phyloP scores from a whole-genome alignment of 1,284 basidiomycete species.

The Heterobasidion occidentale region DNA sequence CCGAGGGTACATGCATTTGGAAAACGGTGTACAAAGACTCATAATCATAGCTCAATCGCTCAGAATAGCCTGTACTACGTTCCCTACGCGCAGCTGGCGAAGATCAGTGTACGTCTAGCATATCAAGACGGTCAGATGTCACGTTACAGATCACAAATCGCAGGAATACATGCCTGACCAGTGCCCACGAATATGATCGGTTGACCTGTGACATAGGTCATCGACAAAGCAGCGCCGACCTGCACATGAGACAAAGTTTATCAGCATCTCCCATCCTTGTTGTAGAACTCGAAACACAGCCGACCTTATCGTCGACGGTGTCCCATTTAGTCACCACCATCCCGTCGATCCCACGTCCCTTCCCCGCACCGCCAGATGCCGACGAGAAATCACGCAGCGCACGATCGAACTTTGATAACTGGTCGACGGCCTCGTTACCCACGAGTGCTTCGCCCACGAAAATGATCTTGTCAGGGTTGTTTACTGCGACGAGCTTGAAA shows the following conservation, averaged over 20 bases:
- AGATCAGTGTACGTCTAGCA: constrained; percentile 88
- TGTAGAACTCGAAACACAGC: constrained; percentile 9
- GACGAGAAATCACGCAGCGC: constrained; percentile 85
- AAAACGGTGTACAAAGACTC: too few species aligned
- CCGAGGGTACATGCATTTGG: too few species aligned
- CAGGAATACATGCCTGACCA: constrained; percentile 63
- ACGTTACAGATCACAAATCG: neutral
- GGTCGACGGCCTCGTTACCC: constrained; percentile 95
- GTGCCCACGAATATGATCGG: constrained; percentile 96
- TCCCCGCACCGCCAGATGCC: constrained; percentile 48
- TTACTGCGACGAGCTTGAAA: constrained; percentile 75
- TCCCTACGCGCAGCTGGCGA: constrained; percentile 81
- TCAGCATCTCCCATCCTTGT: neutral
- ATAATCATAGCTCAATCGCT: constrained; percentile 40
- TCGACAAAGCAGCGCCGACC: constrained; percentile 93
- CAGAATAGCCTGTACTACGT: constrained; percentile 88
- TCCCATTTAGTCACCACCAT: constrained; percentile 98
- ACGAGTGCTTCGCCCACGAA: constrained; percentile 96
- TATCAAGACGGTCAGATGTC: neutral
- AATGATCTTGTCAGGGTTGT: constrained; percentile 92
- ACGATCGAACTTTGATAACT: constrained; percentile 90
- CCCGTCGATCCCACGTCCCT: constrained; percentile 87
- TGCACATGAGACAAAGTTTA: constrained; percentile 22
- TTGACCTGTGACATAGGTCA: constrained; percentile 97
- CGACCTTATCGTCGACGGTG: constrained; percentile 88